Base-by-base conservation (phyloP, 169 alveolate species). In the Miamiensis avidus region DNA sequence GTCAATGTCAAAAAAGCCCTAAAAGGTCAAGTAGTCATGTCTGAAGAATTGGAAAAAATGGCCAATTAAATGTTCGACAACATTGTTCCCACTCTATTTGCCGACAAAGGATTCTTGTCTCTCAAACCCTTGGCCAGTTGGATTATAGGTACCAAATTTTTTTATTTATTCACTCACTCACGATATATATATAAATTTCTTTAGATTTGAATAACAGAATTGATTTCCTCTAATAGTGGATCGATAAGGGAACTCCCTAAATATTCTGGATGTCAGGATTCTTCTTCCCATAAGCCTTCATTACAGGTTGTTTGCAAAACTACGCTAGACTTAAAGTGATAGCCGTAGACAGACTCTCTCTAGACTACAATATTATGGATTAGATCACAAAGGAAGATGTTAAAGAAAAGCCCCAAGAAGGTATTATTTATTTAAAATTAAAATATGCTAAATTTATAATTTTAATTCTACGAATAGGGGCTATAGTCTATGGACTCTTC, bases 81-180 rank as follows among this genome's bases (percentile, higher is more conserved):
- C 32, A 91, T 92, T 0, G 94, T 93, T 82, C 94, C 96, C 72
- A 78, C 85, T 34, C 86, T 88, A 74, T 97, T 98, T 98, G 96
- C 96, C 72, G 96, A 94, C 49, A 94, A 92, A 25, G 99, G 99
- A 76, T 98, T 97, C 93, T 91, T 97, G 81, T 94, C 96, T 27
- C 87, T 93, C 34, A 95, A 95, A 75, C 94, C 96, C n/a, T 89
- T 95, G 49, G 88, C 93, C 33, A 86, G 94, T 49, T 95, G 96
- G 96, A 89, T 49, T 49, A 49, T 49, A 11, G 69, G 69, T 49
- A 49, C 20, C 4, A 49, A 49, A 11, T 49, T 49, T 49, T 49
- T 49, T 49, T 11, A 49, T 11, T 49, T 49, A 49, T 49, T 49
- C 4, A 49, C 20, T 49, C 4, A 49, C n/a, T n/a, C n/a, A 49